phyloP scores from a whole-genome alignment of 2,329 filamentous ascomycete genomes.

The Beauveria sp. region DNA sequence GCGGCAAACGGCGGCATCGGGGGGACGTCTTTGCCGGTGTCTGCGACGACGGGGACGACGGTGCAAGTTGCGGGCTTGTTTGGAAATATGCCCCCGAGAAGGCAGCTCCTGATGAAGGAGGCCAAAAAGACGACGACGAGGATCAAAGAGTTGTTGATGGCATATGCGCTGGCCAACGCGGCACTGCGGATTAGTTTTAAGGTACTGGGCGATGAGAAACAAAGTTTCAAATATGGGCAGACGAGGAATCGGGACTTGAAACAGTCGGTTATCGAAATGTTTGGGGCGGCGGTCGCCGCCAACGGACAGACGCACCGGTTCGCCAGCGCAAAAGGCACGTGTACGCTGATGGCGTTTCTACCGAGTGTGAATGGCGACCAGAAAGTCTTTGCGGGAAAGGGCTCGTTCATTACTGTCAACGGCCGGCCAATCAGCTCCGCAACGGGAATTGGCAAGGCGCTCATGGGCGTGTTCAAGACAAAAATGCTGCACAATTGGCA shows the following conservation, averaged over 20 bases:
- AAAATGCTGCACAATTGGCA: slow-evolving; percentile 18
- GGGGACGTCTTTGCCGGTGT: slow-evolving; percentile 23
- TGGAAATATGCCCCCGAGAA: slow-evolving; percentile 53
- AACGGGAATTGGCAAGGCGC: slow-evolving; percentile 51
- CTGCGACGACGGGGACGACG: slow-evolving; percentile 61
- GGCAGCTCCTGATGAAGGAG: slow-evolving; percentile 49
- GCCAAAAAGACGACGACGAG: slow-evolving; percentile 46
- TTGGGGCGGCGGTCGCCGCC: slow-evolving; percentile 47
- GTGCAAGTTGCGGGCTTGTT: slow-evolving; percentile 55
- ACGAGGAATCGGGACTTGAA: slow-evolving; percentile 38
- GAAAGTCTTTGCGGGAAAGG: slow-evolving; percentile 35
- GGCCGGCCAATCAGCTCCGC: slow-evolving; percentile 51
- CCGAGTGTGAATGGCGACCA: slow-evolving; percentile 41
- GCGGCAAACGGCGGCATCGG: slow-evolving; percentile 25
- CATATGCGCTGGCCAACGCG: slow-evolving; percentile 60
- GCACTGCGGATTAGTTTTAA: slow-evolving; percentile 53
- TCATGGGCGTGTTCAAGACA: slow-evolving; percentile 45
- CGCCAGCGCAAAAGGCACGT: background rate
- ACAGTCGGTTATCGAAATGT: slow-evolving; percentile 54
- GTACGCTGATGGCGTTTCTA: slow-evolving; percentile 49
- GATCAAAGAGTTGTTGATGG: slow-evolving; percentile 52
- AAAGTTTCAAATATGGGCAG: slow-evolving; percentile 56
- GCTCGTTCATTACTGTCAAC: slow-evolving; percentile 61
- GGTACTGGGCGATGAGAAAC: slow-evolving; percentile 45
- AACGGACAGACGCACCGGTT: slow-evolving; percentile 37